Evolutionary conservation across 2,329 filamentous ascomycete genomes (phyloP).

Genomic region (Trichoderma polysporum): DNA sequence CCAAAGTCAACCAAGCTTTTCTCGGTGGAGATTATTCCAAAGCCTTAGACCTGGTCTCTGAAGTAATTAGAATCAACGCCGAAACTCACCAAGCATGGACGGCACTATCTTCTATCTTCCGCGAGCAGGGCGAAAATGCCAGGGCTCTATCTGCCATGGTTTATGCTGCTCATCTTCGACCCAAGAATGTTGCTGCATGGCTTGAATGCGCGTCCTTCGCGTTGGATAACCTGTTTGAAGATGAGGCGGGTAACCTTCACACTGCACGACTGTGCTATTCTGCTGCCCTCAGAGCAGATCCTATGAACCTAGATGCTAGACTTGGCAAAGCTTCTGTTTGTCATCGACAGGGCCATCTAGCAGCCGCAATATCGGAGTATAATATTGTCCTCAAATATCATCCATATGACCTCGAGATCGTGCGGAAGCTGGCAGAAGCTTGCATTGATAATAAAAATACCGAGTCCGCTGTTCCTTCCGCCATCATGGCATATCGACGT

Average conservation of each 20-base stretch:
- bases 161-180: conserved; percentile 61
- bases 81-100: conserved; percentile 67
- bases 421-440: conserved; percentile 57
- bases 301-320: conserved; percentile 56
- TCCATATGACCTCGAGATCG: conserved; percentile 54
- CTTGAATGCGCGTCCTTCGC: conserved; percentile 58
- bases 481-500: conserved; percentile 49
- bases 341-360: conserved; percentile 54
- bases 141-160: conserved; percentile 60
- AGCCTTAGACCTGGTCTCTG: conserved; percentile 58
- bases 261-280: conserved; percentile 60
- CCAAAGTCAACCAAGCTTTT: conserved; percentile 66
- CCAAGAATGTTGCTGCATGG: conserved; percentile 61
- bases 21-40: conserved; percentile 60
- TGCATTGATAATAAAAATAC: conserved; percentile 52
- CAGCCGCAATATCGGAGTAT: conserved; percentile 57
- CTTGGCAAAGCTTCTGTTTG: conserved; percentile 59
- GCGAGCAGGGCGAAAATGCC: conserved; percentile 57
- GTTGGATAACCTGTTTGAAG: conserved; percentile 48
- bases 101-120: conserved; percentile 59
- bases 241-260: conserved; percentile 49
- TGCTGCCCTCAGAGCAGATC: conserved; percentile 58
- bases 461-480: conserved; percentile 39
- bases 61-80: conserved; percentile 67
- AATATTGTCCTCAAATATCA: conserved; percentile 52